Conservation (phyloP, 225 moss, liverwort and hornwort species). For the Polytrichum formosum region DNA sequence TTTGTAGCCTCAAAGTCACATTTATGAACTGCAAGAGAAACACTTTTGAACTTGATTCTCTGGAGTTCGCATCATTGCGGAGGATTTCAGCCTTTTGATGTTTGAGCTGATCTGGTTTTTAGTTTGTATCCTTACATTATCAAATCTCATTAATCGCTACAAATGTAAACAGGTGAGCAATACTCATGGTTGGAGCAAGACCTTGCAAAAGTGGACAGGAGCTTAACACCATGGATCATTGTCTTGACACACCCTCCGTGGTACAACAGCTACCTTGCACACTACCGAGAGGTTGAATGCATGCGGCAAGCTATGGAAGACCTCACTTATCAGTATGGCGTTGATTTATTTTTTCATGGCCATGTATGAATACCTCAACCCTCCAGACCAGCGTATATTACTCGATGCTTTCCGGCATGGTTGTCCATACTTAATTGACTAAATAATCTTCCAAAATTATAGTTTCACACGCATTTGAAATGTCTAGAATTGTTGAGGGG, state of each 20-base stretch:
- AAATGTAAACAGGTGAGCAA: constrained; percentile 61
- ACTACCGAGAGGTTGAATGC: constrained; percentile 88
- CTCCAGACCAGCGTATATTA: too few species aligned
- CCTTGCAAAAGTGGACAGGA: constrained; percentile 73
- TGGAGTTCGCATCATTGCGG: too few species aligned
- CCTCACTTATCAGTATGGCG: constrained; percentile 67
- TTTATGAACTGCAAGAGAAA: neutral
- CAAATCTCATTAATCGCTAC: neutral
- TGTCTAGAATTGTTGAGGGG: too few species aligned
- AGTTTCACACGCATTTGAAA: too few species aligned
- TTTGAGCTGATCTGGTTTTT: neutral
- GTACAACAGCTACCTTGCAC: constrained; percentile 85
- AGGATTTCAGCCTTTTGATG: too few species aligned
- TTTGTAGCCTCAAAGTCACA: neutral
- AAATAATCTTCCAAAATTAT: too few species aligned
- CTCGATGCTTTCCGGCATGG: too few species aligned
- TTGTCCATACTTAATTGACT: too few species aligned
- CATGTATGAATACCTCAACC: constrained; percentile 44
- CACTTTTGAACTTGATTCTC: too few species aligned
- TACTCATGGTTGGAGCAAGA: constrained; percentile 73
- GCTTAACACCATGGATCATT: constrained; percentile 88
- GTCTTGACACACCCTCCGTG: constrained; percentile 84
- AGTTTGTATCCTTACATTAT: neutral
- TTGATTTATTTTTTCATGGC: constrained; percentile 76
- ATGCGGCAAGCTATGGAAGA: constrained; percentile 86